Percentiles rank a stretch among this genome's conserved stretches.
Evolutionary conservation across 1,284 basidiomycete genomes (phyloP).

Genomic region (Singerocomus inundabilis): DNA sequence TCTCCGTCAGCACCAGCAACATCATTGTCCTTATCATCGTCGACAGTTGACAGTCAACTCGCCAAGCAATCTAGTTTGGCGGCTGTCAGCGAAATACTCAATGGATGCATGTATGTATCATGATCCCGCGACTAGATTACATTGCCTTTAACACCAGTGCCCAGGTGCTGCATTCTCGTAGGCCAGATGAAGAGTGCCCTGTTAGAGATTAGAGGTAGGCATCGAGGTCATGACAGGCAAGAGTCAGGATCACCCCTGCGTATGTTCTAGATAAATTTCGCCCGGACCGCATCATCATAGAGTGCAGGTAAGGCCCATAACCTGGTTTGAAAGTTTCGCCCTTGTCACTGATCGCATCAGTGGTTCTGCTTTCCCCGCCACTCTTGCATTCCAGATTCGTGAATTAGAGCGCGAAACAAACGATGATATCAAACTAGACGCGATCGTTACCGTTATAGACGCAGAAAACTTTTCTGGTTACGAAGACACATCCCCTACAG

Average conservation of each 20-base stretch:
- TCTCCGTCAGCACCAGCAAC: neutral
- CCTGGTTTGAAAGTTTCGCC: neutral
- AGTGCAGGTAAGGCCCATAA: conserved; percentile 79
- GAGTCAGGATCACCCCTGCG: neutral
- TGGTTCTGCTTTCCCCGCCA: conserved; percentile 88
- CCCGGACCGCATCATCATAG: conserved; percentile 89
- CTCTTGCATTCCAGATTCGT: conserved; percentile 87
- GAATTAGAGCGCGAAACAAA: conserved; percentile 78
- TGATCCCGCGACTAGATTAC: neutral
- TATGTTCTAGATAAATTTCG: conserved; percentile 61
- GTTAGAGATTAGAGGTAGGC: conserved; percentile 75
- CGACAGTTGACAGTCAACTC: conserved; percentile 80
- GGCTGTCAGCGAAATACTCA: conserved; percentile 87
- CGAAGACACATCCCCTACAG: conserved; percentile 85
- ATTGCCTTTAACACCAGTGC: neutral
- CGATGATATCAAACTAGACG: conserved; percentile 78
- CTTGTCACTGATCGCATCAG: conserved; percentile 38
- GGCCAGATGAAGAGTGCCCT: conserved; percentile 90
- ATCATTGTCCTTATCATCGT: conserved; percentile 2
- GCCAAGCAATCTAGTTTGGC: conserved; percentile 79
- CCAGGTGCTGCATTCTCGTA: conserved; percentile 86
- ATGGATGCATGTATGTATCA: conserved; percentile 79
- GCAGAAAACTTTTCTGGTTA: conserved; percentile 89
- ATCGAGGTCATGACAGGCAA: neutral
- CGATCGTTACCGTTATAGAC: conserved; percentile 86